Evolutionary conservation across 345 rosid species (phyloP), one percentile per base, ranked within the genome.

Genomic region (Syzygium aqueum): DNA sequence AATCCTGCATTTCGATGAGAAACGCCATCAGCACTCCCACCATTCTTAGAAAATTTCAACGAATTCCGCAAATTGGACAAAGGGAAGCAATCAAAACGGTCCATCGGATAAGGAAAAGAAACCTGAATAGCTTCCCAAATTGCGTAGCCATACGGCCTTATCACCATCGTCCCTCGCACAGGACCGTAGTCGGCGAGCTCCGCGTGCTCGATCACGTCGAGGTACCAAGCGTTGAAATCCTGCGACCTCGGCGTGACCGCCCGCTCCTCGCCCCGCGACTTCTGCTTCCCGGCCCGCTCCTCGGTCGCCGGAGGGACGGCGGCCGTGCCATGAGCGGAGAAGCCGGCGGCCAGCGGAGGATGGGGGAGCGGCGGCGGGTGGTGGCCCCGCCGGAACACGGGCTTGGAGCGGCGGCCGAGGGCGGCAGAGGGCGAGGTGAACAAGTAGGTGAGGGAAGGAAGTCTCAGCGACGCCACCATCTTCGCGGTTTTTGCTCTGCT

Each of bases 81-180:
- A 21, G 11, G 80, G 80, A 17, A 73, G 80, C 80, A 67, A 67
- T 17, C 78, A 8, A 5, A 67, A 8, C 25, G 19, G 46, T 73
- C 77, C 40, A 84, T 61, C 28, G 1, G 19, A 33, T 83, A 21
- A 33, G 67, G 33, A 40, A 49, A 87, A 49, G 84, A 50, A 28
- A 97, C 99, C 98, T 97, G 99, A 89, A 97, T 97, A 33, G 98
- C 97, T 93, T 97, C 99, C 98, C 98, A 95, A 57, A 97, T 96
- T 61, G 99, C 97, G 59, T 96, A 96, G 52, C 98, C 99, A 57
- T 97, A 96, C 2, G 99, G 99, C 11, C 98, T 94, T 89, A 96
- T 96, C 37, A 96, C 98, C 99, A 97, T 96, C 11, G 99, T 96
- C 7, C 99, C 99, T 57, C 98, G 96, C 86, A 97, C 99, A 1